Evolutionary conservation across 1,284 basidiomycete species (phyloP), one percentile per base, ranked within the genome.

Genomic region (Austroboletus rostrupii): DNA sequence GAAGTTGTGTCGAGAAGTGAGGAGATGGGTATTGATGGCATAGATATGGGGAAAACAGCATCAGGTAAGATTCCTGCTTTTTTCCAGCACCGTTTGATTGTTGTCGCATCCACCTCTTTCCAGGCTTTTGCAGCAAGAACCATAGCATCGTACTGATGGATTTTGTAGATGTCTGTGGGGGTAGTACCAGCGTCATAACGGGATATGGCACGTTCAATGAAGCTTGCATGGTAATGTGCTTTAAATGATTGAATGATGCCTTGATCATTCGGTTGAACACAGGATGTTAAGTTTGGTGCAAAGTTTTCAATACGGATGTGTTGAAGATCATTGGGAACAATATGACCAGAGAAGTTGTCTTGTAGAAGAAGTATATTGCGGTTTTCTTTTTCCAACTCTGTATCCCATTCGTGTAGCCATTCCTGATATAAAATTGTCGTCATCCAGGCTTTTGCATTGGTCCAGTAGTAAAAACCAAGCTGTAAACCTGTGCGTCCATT

Each of bases 111-210:
- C 0, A 56, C 40, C 6, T 49, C 14, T 3, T 41, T 41, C 53
- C 54, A 56, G 2, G 49, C 43, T 13, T 48, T 20, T 13, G 55
- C 28, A 5, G 66, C 62, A 13, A 70, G 36, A 1, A 28, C 46
- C 66, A 70, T 70, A 3, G 57, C 68, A n/a, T 63, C 40, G 3
- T 71, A 61, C 23, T 70, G 64, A 45, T 71, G 55, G 41, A 72
- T 69, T 1, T 62, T 16, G 43, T 70, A 71, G 43, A 70, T 66
- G 10, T 69, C 5, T 1, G 49, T 19, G 14, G 62, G 55, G 1
- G 60, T 57, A 2, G 60, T 43, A 14, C 56, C 60, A 36, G 29
- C 14, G 29, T 72, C 61, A 46, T 73, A 71, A 5, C 0, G 12
- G 3, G 46, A n/a, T 6, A 47, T 39, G 6, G 38, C 12, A 13